Percentiles rank a stretch among this genome's conserved stretches.
Conservation (phyloP, 2,329 filamentous ascomycete genomes). For the Tricladium varicosporioides region DNA sequence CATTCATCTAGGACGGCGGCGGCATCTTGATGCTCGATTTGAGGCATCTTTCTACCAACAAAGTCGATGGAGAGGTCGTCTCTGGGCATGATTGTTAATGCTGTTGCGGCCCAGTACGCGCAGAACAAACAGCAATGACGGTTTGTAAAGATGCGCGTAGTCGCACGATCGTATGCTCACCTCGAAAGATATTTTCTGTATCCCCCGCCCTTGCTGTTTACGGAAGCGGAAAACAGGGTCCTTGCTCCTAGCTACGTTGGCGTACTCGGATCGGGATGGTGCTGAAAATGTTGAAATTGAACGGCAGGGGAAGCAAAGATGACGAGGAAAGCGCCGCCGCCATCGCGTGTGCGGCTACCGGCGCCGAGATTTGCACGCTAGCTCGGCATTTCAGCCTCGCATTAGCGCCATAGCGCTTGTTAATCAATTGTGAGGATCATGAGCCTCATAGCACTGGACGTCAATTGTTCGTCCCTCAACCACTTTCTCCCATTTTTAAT, state of each 20-base stretch:
- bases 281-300: conserved; percentile 14
- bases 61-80: conserved; percentile 71
- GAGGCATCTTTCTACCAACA: conserved; percentile 56
- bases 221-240: not conserved
- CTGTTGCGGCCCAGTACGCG: conserved; percentile 29
- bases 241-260: conserved; percentile 6
- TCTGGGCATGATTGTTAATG: conserved; percentile 69
- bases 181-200: conserved; percentile 20
- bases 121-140: conserved; percentile 7
- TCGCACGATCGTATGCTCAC: conserved; percentile 27
- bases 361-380: not conserved
- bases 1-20: conserved; percentile 76
- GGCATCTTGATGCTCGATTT: conserved; percentile 58
- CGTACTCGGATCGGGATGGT: conserved; percentile 6
- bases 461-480: no score
- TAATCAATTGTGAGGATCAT: not conserved
- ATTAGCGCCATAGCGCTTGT: not conserved
- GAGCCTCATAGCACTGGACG: not conserved
- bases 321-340: not conserved
- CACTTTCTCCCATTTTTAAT: no score
- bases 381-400: not conserved
- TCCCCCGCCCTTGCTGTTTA: conserved; percentile 10
- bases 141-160: conserved; percentile 16
- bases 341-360: not conserved
- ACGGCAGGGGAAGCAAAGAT: conserved; percentile 9